phyloP scores from a whole-genome alignment of 2,329 filamentous ascomycete genomes.

The Sarocladium brachiariae region DNA sequence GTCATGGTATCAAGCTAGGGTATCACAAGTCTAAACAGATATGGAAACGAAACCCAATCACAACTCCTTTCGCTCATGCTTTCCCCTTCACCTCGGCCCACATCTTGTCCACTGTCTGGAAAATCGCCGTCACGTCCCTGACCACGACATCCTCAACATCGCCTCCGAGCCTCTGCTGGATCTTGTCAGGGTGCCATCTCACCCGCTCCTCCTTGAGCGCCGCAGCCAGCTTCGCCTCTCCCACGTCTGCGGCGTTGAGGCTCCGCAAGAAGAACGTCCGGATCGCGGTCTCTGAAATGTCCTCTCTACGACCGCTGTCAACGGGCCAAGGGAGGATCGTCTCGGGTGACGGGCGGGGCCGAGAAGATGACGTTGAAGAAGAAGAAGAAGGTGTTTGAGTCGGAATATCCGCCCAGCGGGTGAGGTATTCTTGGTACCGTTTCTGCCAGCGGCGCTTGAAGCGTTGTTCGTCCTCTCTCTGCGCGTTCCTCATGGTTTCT shows the following conservation, averaged over 20 bases:
- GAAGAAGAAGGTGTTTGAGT: neutral
- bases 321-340: slow-evolving; percentile 66
- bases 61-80: slow-evolving; percentile 1
- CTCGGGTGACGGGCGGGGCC: neutral
- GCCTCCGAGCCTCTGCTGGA: slow-evolving; percentile 79
- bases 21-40: slow-evolving; percentile 2
- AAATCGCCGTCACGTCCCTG: slow-evolving; percentile 78
- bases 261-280: slow-evolving; percentile 60
- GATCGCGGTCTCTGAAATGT: slow-evolving; percentile 54
- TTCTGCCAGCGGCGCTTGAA: slow-evolving; percentile 46
- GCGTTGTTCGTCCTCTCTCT: slow-evolving; percentile 58
- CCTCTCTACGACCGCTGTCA: slow-evolving; percentile 44
- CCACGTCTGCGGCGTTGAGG: slow-evolving; percentile 34
- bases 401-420: slow-evolving; percentile 49
- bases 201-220: slow-evolving; percentile 77
- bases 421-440: slow-evolving; percentile 58
- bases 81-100: slow-evolving; percentile 57
- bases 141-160: slow-evolving; percentile 65
- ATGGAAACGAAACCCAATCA: neutral
- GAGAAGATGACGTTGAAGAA: neutral
- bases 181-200: slow-evolving; percentile 96
- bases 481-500: slow-evolving; percentile 64
- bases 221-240: slow-evolving; percentile 38
- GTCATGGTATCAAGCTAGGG: neutral
- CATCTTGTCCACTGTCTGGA: slow-evolving; percentile 79